Percentiles rank a stretch among this genome's conserved stretches.
These are phyloP conservation scores for Penicillium tannophilum DNA, from an alignment of 495 filamentous ascomycete genomes.

Conservation along the genomic window DNA sequence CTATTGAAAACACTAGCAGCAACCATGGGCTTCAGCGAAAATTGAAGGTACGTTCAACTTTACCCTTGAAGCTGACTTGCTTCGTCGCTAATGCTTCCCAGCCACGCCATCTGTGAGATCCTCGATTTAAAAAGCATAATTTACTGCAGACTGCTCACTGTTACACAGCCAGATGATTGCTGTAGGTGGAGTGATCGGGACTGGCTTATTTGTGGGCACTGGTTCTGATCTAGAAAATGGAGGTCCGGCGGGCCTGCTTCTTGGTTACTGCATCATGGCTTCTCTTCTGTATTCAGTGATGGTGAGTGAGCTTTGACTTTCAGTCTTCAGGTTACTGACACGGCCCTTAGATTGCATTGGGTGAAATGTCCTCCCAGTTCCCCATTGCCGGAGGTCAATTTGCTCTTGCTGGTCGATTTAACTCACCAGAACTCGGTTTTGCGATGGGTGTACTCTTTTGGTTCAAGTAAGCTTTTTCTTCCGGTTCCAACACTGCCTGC, in stretches of 20 bases:
- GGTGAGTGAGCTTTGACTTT: conserved; percentile 7
- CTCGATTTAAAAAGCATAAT: background rate
- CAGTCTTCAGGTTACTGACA: background rate
- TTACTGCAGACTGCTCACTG: background rate
- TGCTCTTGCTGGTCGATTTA: conserved; percentile 20
- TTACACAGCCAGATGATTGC: conserved; percentile 26
- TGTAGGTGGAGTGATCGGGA: conserved; percentile 28
- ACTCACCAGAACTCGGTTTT: conserved; percentile 21
- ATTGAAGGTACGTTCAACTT: conserved; percentile 17
- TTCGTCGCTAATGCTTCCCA: background rate
- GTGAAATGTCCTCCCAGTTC: conserved; percentile 24
- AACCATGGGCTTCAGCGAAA: conserved; percentile 23
- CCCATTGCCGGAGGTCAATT: conserved; percentile 20
- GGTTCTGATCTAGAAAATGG: conserved; percentile 24
- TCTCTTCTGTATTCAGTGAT: conserved; percentile 24
- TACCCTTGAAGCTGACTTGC: background rate
- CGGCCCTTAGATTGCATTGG: conserved; percentile 9
- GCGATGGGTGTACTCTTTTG: conserved; percentile 29
- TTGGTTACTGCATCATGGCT: conserved; percentile 28
- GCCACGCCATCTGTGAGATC: conserved; percentile 26
- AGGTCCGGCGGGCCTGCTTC: conserved; percentile 27
- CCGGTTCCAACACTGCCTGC: background rate
- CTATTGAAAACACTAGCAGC: conserved; percentile 9
- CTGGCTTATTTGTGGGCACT: conserved; percentile 30
- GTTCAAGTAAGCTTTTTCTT: conserved; percentile 19